These are phyloP conservation scores for Penicillium sp. DNA, from an alignment of 2,329 filamentous ascomycete species.

Conservation along the genomic window DNA sequence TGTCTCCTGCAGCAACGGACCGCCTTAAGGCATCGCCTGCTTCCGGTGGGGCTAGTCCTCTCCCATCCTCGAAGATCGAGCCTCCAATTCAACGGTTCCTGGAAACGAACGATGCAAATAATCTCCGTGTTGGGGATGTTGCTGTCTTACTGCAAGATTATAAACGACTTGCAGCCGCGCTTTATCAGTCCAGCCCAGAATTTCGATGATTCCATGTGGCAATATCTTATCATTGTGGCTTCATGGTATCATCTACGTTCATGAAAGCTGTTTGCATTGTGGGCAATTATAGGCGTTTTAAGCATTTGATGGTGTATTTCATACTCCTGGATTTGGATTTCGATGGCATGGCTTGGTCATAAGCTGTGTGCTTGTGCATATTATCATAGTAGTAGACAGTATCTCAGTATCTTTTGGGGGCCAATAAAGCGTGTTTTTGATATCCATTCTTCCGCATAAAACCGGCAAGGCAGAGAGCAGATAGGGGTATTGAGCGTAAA, in stretches of 20 bases:
- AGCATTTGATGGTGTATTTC: not conserved
- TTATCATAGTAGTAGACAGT: conserved; percentile 9
- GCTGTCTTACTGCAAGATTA: conserved; percentile 68
- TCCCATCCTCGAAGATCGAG: conserved; percentile 27
- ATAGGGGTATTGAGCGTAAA: conserved; percentile 15
- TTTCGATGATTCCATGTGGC: conserved; percentile 9
- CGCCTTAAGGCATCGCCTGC: conserved; percentile 31
- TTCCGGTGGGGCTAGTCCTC: conserved; percentile 17
- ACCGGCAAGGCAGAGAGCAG: not conserved
- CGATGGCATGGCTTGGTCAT: conserved; percentile 9
- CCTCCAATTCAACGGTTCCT: conserved; percentile 69
- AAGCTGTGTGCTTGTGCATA: conserved; percentile 9
- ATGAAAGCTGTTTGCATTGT: conserved; percentile 8
- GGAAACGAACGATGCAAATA: conserved; percentile 63
- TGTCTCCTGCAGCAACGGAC: conserved; percentile 38
- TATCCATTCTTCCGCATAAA: not conserved
- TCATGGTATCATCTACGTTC: not conserved
- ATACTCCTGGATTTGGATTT: not conserved
- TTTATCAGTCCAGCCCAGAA: conserved; percentile 48
- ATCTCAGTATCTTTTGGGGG: not conserved
- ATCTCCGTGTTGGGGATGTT: conserved; percentile 69
- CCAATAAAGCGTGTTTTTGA: not conserved
- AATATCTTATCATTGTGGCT: not conserved
- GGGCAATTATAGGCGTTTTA: conserved; percentile 16
- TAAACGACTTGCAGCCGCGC: conserved; percentile 60